Evolutionary conservation across 78 protist species (phyloP), one percentile per base, ranked within the genome.

Genomic region (Blattamonas nauphoetae): DNA sequence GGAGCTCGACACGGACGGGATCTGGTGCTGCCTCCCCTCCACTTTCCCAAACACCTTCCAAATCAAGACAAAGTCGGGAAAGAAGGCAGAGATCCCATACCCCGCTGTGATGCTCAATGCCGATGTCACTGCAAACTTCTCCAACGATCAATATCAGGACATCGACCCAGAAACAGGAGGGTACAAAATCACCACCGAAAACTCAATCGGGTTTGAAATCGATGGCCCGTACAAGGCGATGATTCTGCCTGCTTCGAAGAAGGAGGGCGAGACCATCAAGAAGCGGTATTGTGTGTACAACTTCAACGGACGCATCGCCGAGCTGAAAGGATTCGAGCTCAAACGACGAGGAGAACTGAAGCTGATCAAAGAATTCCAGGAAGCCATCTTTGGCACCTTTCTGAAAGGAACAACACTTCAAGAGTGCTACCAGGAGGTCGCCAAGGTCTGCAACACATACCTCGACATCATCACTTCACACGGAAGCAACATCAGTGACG

Each of bases 1-100:
- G 11, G 99, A 98, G 89, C 94, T 98, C 21, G 99, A 98, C 87
- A 98, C 99, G 0, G 99, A 98, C 86, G 99, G 99, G 44, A 98
- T 98, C 77, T 98, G 99, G 99, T 96, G 99, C 86, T 44, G 87
- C 2, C 92, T 98, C 33, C 99, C 99, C 1, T 21, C 45, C 0
- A 41, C 92, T 0, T 98, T 98, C 89, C 99, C 99, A 32, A 96
- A 94, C 33, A 45, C 94, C 89, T 91, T 92, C 79, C 43, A 46
- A 0, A 45, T 98, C 42, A 87, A 77, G 55, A 86, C 89, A 0
- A 43, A 71, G 35, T 5, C 6, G 83, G 6, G 6, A 21, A 36
- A 11, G 83, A 55, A 55, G 11, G 71, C 21, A 21, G 11, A 29
- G 38, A 29, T 55, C 71, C 11, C 38, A 11, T 98, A 94, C 84